phyloP scores from a whole-genome alignment of 139 green algal genomes.

The Nannochloris sp. region DNA sequence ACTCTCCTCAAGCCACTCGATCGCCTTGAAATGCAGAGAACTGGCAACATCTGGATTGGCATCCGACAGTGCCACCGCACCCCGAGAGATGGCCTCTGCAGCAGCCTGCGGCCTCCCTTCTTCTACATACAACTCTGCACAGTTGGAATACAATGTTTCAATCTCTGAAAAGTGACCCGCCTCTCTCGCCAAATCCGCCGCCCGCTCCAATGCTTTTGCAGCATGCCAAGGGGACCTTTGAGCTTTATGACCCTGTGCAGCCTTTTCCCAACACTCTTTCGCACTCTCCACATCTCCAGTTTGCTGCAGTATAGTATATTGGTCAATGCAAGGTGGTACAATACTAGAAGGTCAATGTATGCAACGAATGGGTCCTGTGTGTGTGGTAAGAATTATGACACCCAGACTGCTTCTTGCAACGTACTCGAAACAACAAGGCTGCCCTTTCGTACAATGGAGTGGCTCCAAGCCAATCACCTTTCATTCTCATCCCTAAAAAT shows the following conservation, averaged over 20 bases:
- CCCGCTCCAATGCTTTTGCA: slow-evolving; percentile 50
- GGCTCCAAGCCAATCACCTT: slow-evolving; percentile 58
- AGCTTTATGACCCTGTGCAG: slow-evolving; percentile 53
- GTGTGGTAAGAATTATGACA: not conserved
- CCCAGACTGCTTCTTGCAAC: not conserved
- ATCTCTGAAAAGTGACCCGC: slow-evolving; percentile 8
- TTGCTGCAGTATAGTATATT: slow-evolving; percentile 34
- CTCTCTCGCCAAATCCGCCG: slow-evolving; percentile 11
- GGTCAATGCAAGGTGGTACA: too few species aligned
- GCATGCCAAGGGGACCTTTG: slow-evolving; percentile 62
- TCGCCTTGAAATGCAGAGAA: slow-evolving; percentile 28
- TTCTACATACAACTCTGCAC: slow-evolving; percentile 39
- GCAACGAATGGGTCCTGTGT: too few species aligned
- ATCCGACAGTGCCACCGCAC: slow-evolving; percentile 50
- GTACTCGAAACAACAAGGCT: slow-evolving; percentile 55
- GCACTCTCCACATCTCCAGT: slow-evolving; percentile 34
- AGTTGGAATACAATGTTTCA: slow-evolving; percentile 17
- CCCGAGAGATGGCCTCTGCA: slow-evolving; percentile 48
- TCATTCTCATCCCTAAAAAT: slow-evolving; percentile 53
- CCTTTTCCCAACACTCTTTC: slow-evolving; percentile 50
- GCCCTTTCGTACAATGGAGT: slow-evolving; percentile 63
- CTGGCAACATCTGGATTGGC: not conserved
- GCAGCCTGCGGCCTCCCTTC: slow-evolving; percentile 39
- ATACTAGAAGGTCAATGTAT: too few species aligned
- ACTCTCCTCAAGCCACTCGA: slow-evolving; percentile 41